Evolutionary conservation across 2,329 filamentous ascomycete species (phyloP), one percentile per base, ranked within the genome.

Genomic region (Penicillium decumbens): DNA sequence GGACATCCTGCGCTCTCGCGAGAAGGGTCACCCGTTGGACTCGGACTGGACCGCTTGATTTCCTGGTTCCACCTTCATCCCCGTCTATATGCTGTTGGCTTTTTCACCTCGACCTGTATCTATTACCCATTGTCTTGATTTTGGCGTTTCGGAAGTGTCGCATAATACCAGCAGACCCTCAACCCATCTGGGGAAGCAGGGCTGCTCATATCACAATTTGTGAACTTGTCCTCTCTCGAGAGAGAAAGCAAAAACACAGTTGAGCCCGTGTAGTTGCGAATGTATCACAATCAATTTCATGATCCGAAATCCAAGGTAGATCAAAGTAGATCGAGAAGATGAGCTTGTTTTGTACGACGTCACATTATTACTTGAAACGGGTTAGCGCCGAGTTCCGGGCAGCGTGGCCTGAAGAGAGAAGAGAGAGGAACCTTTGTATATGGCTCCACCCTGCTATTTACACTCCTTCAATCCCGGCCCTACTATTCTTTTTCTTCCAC

Each of bases 21-120:
- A 64, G 58, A 71, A 72, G 60, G 68, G 70, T 8, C 72, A 75
- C 59, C 72, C 72, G 38, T 62, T 72, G 44, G 72, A 75, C 58
- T 74, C 71, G 41, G 72, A 75, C 58, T 75, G 72, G 72, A 69
- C 67, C 47, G 70, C 70, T 25, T 72, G 51, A 58, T 43, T 30
- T 35, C 42, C 3, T 42, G 28, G 24, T 41, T 23, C 42, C 18
- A 20, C 40, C 33, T 40, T 41, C 20, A 15, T 45, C 38, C 38
- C 38, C 33, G 47, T 50, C 39, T 45, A 43, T 37, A 50, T 47
- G 41, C 50, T 49, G 45, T 47, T 49, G 53, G 25, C 49, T 28
- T 45, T 48, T 54, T 54, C 46, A 47, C 46, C 49, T 59, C 58
- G 60, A 57, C 53, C 39, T 68, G 65, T 68, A 68, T 58, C 61